Percentiles rank a stretch among this genome's conserved stretches.
Conservation (phyloP, 2,329 filamentous ascomycete species). For the Microsporum audouinii region DNA sequence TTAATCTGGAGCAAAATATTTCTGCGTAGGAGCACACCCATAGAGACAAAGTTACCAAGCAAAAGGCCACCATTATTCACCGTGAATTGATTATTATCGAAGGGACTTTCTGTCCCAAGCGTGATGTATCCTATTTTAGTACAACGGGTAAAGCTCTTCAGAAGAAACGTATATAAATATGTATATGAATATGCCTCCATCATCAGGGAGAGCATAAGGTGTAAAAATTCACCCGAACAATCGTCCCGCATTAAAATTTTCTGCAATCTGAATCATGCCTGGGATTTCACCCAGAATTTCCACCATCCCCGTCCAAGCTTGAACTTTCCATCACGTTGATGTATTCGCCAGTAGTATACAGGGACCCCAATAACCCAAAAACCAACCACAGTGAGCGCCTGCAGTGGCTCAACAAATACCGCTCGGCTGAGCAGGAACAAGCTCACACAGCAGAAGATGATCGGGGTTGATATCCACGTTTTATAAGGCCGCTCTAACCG, state of each 20-base stretch:
- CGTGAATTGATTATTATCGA: not conserved
- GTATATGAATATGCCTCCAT: not conserved
- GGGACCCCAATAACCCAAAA: slow-evolving; percentile 78
- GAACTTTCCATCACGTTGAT: slow-evolving; percentile 45
- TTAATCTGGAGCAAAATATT: no score
- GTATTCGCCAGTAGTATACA: slow-evolving; percentile 79
- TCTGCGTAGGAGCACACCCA: no score
- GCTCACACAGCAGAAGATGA: slow-evolving; percentile 97
- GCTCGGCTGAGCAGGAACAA: slow-evolving; percentile 80
- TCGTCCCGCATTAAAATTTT: not conserved
- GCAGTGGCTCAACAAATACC: slow-evolving; percentile 79
- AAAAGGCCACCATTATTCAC: not conserved
- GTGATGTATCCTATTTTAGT: not conserved
- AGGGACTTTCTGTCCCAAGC: not conserved
- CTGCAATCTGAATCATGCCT: not conserved
- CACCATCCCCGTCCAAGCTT: slow-evolving; percentile 23
- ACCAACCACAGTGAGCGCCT: slow-evolving; percentile 74
- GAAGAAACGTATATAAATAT: not conserved
- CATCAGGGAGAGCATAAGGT: not conserved
- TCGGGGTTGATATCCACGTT: slow-evolving; percentile 93
- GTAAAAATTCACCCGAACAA: not conserved
- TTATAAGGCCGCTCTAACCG: slow-evolving; percentile 79
- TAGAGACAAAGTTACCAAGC: no score
- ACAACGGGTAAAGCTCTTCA: not conserved
- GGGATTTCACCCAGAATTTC: slow-evolving; percentile 34